A percentile compares a stretch with the other conserved stretches of the same genome.
Conservation (phyloP, 139 green algal species). For the Chlamydomonas eustigma region DNA sequence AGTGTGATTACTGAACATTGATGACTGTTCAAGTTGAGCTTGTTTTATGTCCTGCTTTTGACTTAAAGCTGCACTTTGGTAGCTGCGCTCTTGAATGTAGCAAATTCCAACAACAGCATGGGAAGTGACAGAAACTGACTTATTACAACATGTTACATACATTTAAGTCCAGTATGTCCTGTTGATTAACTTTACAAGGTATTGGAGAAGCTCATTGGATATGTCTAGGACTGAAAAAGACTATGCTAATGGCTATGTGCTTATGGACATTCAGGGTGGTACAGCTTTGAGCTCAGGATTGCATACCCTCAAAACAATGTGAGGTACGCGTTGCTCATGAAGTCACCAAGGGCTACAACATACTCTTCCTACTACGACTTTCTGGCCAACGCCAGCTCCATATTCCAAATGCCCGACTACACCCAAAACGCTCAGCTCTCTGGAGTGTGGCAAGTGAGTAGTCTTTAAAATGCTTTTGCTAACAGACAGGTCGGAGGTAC, state of each 20-base stretch:
- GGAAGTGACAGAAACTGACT: neutral
- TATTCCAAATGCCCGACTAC: neutral
- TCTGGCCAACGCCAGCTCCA: neutral
- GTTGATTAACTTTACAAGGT: neutral
- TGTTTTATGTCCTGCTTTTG: too few relatives aligned
- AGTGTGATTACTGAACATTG: too few relatives aligned
- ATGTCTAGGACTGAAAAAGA: too few relatives aligned
- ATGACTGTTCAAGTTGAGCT: too few relatives aligned
- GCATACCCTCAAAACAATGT: neutral
- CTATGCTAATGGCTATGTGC: too few relatives aligned
- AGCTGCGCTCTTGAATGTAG: too few relatives aligned
- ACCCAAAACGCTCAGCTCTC: neutral
- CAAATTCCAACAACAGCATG: too few relatives aligned
- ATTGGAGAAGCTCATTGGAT: too few relatives aligned
- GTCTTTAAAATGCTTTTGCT: neutral
- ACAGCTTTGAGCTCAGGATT: slow-evolving; percentile 7
- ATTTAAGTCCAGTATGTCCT: neutral
- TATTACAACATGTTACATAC: neutral
- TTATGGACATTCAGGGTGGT: slow-evolving; percentile 10
- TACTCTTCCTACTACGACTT: slow-evolving; percentile 1
- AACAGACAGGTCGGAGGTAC: neutral
- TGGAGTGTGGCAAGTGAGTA: neutral
- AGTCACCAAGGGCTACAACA: neutral
- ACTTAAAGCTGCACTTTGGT: too few relatives aligned
- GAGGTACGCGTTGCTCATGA: neutral